A percentile compares a stretch with the other conserved stretches of the same genome.
These are phyloP conservation scores for Pseudogymnoascus sp. DNA, from an alignment of 2,329 filamentous ascomycete species.

Conservation along the genomic window DNA sequence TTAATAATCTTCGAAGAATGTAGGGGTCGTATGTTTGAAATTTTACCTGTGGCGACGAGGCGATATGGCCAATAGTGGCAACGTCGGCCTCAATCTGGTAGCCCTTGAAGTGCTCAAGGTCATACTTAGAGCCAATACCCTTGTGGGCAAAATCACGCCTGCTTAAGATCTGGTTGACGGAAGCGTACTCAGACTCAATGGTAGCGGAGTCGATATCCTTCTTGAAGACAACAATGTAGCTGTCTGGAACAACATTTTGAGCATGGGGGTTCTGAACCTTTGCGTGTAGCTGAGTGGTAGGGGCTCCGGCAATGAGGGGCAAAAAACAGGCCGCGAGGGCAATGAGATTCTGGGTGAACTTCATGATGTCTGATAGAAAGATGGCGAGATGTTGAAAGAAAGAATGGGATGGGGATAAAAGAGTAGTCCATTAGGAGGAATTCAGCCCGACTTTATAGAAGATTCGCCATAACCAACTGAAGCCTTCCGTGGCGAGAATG, in stretches of 20 bases:
- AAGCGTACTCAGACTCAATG: conserved; percentile 43
- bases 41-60: conserved; percentile 24
- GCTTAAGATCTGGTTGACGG: conserved; percentile 41
- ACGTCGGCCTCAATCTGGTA: conserved; percentile 24
- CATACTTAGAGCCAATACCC: conserved; percentile 23
- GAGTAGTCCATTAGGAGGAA: neutral
- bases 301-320: conserved; percentile 23
- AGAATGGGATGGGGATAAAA: neutral
- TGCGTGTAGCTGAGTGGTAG: conserved; percentile 12
- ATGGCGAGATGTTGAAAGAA: neutral
- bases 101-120: conserved; percentile 23
- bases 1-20: neutral
- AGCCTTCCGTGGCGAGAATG: too few species aligned
- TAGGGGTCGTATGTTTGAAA: neutral
- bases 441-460: neutral
- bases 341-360: neutral
- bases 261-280: conserved; percentile 40
- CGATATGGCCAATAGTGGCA: conserved; percentile 24
- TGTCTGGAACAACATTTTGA: conserved; percentile 43
- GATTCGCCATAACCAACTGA: neutral
- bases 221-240: conserved; percentile 61
- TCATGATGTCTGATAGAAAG: neutral
- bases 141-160: conserved; percentile 43
- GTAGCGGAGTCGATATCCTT: conserved; percentile 37
- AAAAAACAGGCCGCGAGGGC: conserved; percentile 24